Evolutionary conservation across 2,329 filamentous ascomycete species (phyloP), one percentile per base, ranked within the genome.

Genomic region (Nothopassalora personata): DNA sequence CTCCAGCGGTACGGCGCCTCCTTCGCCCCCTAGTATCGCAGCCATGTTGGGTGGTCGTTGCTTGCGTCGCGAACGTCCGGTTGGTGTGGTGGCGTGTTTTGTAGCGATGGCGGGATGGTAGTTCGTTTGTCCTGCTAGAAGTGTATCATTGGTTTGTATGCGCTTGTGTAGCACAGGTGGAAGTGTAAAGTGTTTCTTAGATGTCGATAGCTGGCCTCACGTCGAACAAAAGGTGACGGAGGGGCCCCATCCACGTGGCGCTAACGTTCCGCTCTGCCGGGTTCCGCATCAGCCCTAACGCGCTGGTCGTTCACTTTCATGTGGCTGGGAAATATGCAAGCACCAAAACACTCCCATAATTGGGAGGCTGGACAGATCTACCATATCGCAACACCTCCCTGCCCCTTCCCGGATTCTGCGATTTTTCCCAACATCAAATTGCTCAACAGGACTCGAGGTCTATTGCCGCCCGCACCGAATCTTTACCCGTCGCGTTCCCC

Each of bases 1-100:
- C 76, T 97, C 94, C 7, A 99, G 82, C 46, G 93, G 94, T 59
- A 78, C 68, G 60, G 73, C 75, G 58, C 76, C 76, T 62, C 72
- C 76, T 33, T 65, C 71, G 50, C 76, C 74, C 33, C 67, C 72
- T 57, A 76, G 65, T 64, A 76, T 74, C 43, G 77, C 77, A 50
- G 79, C 78, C 78, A 80, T 80, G 62, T 39, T 58, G 61, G 30
- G 30, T 45, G 28, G 23, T 28, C 34, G 36, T 52, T 36, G 13
- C 15, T 46, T 60, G 28, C 52, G 11, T 47, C 11, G 52, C 15
- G 23, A 3, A 33, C 23, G 46, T 11, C 31, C 31, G 11, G 39
- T 15, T 52, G 54, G 27, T 28, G 31, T 11, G 30, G n/a, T 31
- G 19, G 47, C n/a, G 49, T 19, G 6, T 27, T 43, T 28, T 28